Base-by-base conservation (phyloP, 1,284 basidiomycete genomes). In the Cutaneotrichosporon cavernicola region DNA sequence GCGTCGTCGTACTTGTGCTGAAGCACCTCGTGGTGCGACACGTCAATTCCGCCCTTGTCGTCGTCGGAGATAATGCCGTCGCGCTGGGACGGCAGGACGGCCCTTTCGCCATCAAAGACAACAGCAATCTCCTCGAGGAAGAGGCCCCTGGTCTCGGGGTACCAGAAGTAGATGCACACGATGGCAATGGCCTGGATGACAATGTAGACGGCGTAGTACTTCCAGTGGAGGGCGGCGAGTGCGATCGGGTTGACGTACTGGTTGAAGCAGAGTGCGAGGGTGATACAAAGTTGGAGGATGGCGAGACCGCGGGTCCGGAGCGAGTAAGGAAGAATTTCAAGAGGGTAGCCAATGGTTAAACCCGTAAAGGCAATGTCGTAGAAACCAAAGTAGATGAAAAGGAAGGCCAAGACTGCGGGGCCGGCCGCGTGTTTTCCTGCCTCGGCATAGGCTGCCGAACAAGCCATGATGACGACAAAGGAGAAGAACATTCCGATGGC, bases 311-410 rank as follows among this genome's bases (percentile, higher is more conserved):
- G 72, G 34, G 65, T 68, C 13, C 72, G 69, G 10, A 70, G 61
- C 16, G 60, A 60, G 60, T 64, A 72, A 0, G 69, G 69, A 43
- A 72, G 59, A 38, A 73, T 70, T 57, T 73, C 72, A 53, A 68
- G 64, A 2, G 67, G 62, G 60, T 72, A 90, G 0, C 86, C 85
- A 56, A 89, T 86, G 63, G 90, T 86, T 21, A 60, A 53, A 16
- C 52, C 40, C n/a, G 60, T 61, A 57, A 56, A 65, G 14, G 65
- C 64, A 31, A 68, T 59, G 61, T 63, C 62, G 62, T 69, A 69
- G 55, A 65, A 62, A 13, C 71, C 64, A 26, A 55, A 64, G 51
- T 65, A 70, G 64, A 71, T 60, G 68, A 43, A 63, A 61, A 71
- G 56, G 65, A 38, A 59, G 18, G 63, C 66, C 53, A 60, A 65